Evolutionary conservation across 2,329 filamentous ascomycete genomes (phyloP), one percentile per base, ranked within the genome.

Genomic region (Verticillium alfalfae): DNA sequence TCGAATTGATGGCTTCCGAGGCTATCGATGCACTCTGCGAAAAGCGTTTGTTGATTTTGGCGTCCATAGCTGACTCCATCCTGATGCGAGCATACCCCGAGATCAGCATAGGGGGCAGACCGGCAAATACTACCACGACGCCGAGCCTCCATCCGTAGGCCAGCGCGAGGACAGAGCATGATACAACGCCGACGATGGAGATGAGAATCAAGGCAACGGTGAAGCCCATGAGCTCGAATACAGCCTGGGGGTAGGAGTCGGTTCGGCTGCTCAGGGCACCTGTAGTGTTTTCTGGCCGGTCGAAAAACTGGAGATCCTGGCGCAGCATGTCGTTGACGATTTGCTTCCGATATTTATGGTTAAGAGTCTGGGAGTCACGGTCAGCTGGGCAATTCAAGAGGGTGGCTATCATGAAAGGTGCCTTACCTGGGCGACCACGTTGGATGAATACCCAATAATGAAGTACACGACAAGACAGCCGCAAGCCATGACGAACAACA

Each of bases 151-250:
- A 83, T 1, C 73, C 74, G 59, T 75, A 71, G 0, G 68, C 73
- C 2, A 84, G 65, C 0, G 76, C 71, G 0, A 84, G 66, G 1
- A 78, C 70, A 26, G 71, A 73, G 60, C 71, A 75, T 2, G 73
- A 70, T 1, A 78, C 34, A 0, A 84, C 63, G 34, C 73, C 80
- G 45, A 79, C 62, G 1, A 78, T n/a, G 6, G 74, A 68, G 22
- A 79, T 72, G 1, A 81, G 56, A 13, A 83, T 74, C 6, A 81
- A 62, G 1, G 70, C 72, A 7, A 81, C 65, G 52, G 76, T 83
- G 56, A 75, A 69, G 2, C 76, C 75, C 56, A 82, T 72, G 3
- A 84, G 70, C 39, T 82, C 80, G 7, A 79, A 70, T 2, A 83
- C 72, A 1, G 76, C 79, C 34, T 79, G 72, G 1, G 76, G 70